These are phyloP conservation scores for Paramarasmius palmivorus DNA, from an alignment of 1,284 basidiomycete species.

Conservation along the genomic window DNA sequence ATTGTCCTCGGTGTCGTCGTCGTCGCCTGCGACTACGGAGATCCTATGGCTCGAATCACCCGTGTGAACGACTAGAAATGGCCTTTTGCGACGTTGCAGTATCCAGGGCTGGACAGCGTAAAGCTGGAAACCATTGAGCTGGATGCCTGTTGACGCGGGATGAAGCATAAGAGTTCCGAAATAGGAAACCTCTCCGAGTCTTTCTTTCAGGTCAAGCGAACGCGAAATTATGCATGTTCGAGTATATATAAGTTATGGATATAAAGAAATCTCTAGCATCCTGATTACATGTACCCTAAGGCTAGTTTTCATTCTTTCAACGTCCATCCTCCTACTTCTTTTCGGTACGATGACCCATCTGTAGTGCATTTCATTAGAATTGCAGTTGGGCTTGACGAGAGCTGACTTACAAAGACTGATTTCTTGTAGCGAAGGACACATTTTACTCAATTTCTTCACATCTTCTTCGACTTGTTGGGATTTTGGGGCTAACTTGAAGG, in stretches of 20 bases:
- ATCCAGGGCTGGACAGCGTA: conserved; percentile 87
- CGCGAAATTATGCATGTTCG: too few relatives aligned
- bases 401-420: background rate
- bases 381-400: too few relatives aligned
- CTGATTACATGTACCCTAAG: too few relatives aligned
- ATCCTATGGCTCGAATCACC: conserved; percentile 70
- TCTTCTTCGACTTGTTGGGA: background rate
- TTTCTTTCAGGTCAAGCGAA: too few relatives aligned
- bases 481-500: background rate
- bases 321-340: conserved; percentile 1
- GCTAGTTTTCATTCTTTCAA: background rate
- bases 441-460: background rate
- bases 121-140: conserved; percentile 63
- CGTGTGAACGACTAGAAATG: conserved; percentile 71
- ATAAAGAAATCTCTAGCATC: too few relatives aligned
- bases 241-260: too few relatives aligned
- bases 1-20: conserved; percentile 48
- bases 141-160: conserved; percentile 20
- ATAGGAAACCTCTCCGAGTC: background rate
- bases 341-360: background rate
- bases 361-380: background rate
- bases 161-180: conserved; percentile 1
- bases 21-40: conserved; percentile 52
- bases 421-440: background rate
- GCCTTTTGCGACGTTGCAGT: conserved; percentile 61